Base-by-base conservation (phyloP, 139 green algal genomes). In the Astrephomene gubernaculifera region DNA sequence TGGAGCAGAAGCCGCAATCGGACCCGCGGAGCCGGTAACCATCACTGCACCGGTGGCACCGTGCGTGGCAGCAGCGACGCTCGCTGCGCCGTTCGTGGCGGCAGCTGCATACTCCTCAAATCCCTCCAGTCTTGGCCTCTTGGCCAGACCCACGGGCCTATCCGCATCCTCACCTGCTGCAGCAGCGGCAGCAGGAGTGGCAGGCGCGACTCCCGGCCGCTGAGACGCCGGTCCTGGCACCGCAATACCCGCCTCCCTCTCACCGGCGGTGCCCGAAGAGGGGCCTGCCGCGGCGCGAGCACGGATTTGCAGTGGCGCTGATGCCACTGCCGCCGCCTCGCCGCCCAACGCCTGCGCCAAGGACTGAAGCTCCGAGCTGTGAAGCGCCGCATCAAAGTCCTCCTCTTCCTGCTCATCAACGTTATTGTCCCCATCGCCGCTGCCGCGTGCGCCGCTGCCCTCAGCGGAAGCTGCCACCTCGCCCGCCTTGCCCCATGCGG, bases 331-430 rank as follows among this genome's bases (percentile, higher is more conserved):
- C 69, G 68, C 63, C 43, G 35, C 67, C 53, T 49, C 67, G 4
- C 64, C 57, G 24, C 71, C 85, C 69, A 85, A 57, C 17, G 78
- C 85, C 53, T 36, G 24, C 0, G 78, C 57, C n/a, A 86, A 54
- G 69, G 45, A 33, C 54, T 53, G 60, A 54, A 82, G 69, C 68
- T 82, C 71, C 36, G 72, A 64, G 33, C 54, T 75, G 72, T 78
- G 83, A 29, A 87, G 83, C 12, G 83, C 85, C 41, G 75, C 75
- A 22, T 89, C 76, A 35, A 89, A 81, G 39, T 89, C 85, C 24
- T 52, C 64, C 67, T 86, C 67, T 38, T 89, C 85, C 21, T 53
- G 25, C 38, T 49, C 53, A 5, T 65, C 68, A 7, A 29, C 68
- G n/a, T n/a, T n/a, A n/a, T n/a, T n/a, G n/a, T n/a, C n/a, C n/a